phyloP scores from a whole-genome alignment of 768 basidiomycete genomes.

The Termitomyces sp. region DNA sequence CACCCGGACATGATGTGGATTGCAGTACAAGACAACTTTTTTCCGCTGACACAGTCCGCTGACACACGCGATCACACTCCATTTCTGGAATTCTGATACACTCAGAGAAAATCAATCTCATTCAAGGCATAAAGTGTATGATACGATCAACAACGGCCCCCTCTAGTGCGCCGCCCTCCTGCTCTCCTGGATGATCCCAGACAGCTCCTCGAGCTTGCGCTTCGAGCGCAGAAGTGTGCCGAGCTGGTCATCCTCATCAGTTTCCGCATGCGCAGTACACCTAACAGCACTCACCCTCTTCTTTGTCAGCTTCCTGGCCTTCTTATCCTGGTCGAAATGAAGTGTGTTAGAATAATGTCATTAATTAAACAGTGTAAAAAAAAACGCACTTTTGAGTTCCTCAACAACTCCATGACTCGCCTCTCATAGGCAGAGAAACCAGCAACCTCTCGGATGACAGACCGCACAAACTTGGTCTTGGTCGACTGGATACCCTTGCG shows the following conservation, averaged over 20 bases:
- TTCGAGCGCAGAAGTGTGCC: slow-evolving; percentile 98
- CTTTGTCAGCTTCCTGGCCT: slow-evolving; percentile 98
- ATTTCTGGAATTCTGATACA: neutral
- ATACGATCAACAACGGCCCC: neutral
- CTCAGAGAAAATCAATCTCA: neutral
- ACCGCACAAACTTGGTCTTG: slow-evolving; percentile 92
- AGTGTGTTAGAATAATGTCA: neutral
- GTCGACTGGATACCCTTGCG: slow-evolving; percentile 89
- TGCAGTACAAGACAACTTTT: neutral
- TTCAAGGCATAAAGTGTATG: neutral
- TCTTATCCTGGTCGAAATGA: slow-evolving; percentile 74
- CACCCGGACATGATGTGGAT: slow-evolving; percentile 14
- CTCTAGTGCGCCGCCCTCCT: slow-evolving; percentile 58
- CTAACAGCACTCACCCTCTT: slow-evolving; percentile 71
- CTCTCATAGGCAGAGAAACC: slow-evolving; percentile 98
- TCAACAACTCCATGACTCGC: slow-evolving; percentile 94
- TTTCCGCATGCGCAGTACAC: neutral
- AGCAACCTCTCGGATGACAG: slow-evolving; percentile 92
- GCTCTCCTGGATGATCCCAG: slow-evolving; percentile 88
- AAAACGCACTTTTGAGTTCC: slow-evolving; percentile 86
- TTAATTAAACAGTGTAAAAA: neutral
- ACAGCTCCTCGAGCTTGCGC: slow-evolving; percentile 97
- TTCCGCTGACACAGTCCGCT: slow-evolving; percentile 8
- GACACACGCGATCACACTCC: slow-evolving; percentile 8
- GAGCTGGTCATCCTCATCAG: slow-evolving; percentile 45